Base-by-base conservation (phyloP, 441 rosid species). In the Flueggea neowawraea region DNA sequence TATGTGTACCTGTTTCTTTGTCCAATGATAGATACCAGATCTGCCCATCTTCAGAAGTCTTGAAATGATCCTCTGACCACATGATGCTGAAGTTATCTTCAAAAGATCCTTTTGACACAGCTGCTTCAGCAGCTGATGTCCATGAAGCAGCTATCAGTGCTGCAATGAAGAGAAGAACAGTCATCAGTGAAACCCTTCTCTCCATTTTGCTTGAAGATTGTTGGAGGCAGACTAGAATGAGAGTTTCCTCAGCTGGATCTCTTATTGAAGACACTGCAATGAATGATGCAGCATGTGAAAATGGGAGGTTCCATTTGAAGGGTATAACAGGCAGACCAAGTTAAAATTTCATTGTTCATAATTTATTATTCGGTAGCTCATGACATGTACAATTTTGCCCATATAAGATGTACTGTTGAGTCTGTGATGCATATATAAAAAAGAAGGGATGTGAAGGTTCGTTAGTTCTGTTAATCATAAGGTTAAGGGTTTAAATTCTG, bases 11-110 rank as follows among this genome's bases (percentile, higher is more conserved):
- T 77, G 98, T 93, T 49, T 93, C 88, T 32, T 93, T 90, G 77
- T 93, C 98, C 60, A 93, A 56, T 2, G 97, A 79, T 59, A 95
- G 90, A 75, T 83, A 82, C 99, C 99, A 95, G 95, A 88, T 89
- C 91, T 89, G 86, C 16, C 99, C 97, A 69, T 89, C 97, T 60
- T 81, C 89, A 22, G 99, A 95, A 48, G 99, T 91, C 62, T 80
- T 91, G 81, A 95, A 95, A 73, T 95, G 97, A 16, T 87, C 76
- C 55, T 95, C 96, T 8, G 96, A 87, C 91, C 94, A 95, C 97
- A 95, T 95, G 13, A 91, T 95, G 39, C 76, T 76, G 80, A 95
- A 95, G 55, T 95, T 86, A 14, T 95, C 99, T 57, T 86, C 82
- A 62, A 94, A 94, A 0, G 95, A 80, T 16, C 70, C 78, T 61